Evolutionary conservation across 2,329 filamentous ascomycete genomes (phyloP), one percentile per base, ranked within the genome.

Genomic region (Fusarium decemcellulare): DNA sequence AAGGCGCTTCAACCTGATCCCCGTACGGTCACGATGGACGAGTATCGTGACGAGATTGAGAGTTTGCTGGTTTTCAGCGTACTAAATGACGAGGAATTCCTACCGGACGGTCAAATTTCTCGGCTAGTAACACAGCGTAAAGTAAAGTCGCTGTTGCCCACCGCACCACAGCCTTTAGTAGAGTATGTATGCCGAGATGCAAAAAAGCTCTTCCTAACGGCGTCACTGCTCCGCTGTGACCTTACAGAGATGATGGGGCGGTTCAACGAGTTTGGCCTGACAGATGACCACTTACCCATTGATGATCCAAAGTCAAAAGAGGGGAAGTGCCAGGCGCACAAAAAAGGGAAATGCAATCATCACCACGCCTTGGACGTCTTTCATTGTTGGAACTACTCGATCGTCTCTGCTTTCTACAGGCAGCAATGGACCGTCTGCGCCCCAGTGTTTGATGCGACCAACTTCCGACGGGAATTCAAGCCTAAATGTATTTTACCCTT

Each of bases 381-480:
- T n/a, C 32, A 53, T 29, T 6, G n/a, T 5, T 68, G 65, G 65
- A 42, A 44, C 5, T 2, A 23, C 36, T 40, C 6, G 23, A 59
- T n/a, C 3, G 15, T 63, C 6, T n/a, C 39, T 8, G n/a, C 0
- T 6, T 68, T 68, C 12, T 56, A 48, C 27, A n/a, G 37, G 1
- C 37, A 37, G 14, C 65, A 68, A 23, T 63, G 59, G 53, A 27
- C 2, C 0, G 67, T 67, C 16, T 62, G 44, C 27, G 51, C 59
- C 0, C 65, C 65, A 14, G 34, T 59, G 2, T 47, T 67, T 40
- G 27, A 6, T 4, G 46, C 48, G n/a, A 29, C 2, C 3, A 23
- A 32, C 2, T 47, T 43, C 2, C 39, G 11, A 6, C 42, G 59
- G 14, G 14, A 30, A 4, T 27, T 69, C 3, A 43, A 63, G 3